Base-by-base conservation (phyloP, 495 filamentous ascomycete species). In the Xylaria venustula region DNA sequence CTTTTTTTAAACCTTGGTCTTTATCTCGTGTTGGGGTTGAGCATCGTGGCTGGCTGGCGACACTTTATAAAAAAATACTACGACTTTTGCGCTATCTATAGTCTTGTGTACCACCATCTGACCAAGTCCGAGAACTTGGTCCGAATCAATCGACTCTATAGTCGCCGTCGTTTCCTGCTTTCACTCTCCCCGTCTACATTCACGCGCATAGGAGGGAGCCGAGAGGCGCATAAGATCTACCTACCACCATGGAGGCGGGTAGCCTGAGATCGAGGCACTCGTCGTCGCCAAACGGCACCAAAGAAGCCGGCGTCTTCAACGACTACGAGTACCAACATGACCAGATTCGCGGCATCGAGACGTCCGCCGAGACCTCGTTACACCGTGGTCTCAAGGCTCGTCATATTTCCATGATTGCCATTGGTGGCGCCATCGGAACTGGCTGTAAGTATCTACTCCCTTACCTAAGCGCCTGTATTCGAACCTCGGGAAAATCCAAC, bases 391-490 rank as follows among this genome's bases (percentile, higher is more conserved):
- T 91, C 47, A 83, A 85, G 60, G 80, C 87, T 1, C 80, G 87
- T 30, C 88, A 90, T 57, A 83, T 91, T 63, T 86, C 86, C 64
- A 86, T 92, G 85, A 93, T 95, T 81, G 91, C 90, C 3, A 91
- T 95, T 64, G 90, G 91, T 26, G 89, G 89, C 47, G 90, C 91
- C 11, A 90, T 95, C 62, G 90, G 90, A 61, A 91, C 89, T 32
- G 88, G 86, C 22, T 48, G 58, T 61, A 40, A 3, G 50, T 54
- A 15, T n/a, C 22, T 32, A 25, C n/a, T 22, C 4, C 19, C 40
- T 22, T 30, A 8, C 22, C 28, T 20, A n/a, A n/a, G n/a, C n/a
- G n/a, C n/a, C n/a, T n/a, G n/a, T n/a, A n/a, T n/a, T n/a, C n/a
- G n/a, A n/a, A n/a, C n/a, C n/a, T n/a, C n/a, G n/a, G n/a, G n/a